These are phyloP conservation scores for Cordyceps tenuipes DNA, from an alignment of 2,329 filamentous ascomycete genomes.

Conservation along the genomic window DNA sequence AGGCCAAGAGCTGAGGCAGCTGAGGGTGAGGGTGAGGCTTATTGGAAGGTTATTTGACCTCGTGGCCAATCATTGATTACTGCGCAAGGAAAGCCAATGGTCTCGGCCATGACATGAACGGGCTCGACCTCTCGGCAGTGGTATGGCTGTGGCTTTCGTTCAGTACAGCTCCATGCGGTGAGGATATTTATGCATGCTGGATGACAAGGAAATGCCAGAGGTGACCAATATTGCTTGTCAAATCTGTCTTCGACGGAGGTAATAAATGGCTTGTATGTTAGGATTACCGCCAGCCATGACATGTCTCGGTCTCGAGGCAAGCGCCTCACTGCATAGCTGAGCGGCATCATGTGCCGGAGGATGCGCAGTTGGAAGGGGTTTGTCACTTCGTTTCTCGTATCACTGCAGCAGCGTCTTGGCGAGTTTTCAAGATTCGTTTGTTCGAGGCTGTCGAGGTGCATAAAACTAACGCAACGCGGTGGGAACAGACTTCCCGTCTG, in stretches of 20 bases:
- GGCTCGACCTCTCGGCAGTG: too few relatives aligned
- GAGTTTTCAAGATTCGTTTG: background rate
- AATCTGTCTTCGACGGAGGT: background rate
- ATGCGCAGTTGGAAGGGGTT: background rate
- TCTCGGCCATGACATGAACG: background rate
- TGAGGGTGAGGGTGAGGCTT: background rate
- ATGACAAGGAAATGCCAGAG: background rate
- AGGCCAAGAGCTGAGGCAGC: background rate
- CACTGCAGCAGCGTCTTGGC: constrained; percentile 3
- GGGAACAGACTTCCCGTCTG: background rate
- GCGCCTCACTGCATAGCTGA: background rate
- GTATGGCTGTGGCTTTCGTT: background rate
- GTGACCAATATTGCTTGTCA: background rate
- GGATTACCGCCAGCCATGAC: background rate
- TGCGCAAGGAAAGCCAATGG: background rate
- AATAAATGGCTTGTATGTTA: background rate
- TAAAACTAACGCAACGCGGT: background rate
- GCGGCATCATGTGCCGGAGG: background rate
- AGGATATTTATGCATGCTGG: background rate
- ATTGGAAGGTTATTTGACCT: background rate
- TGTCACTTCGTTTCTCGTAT: constrained; percentile 1
- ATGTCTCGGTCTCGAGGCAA: background rate
- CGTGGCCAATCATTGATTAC: background rate
- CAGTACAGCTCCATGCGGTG: background rate
- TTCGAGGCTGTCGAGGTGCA: background rate